Percentiles rank a stretch among this genome's conserved stretches.
phyloP scores from a whole-genome alignment of 2,329 filamentous ascomycete species.

The Cucurbitaria berberidis region DNA sequence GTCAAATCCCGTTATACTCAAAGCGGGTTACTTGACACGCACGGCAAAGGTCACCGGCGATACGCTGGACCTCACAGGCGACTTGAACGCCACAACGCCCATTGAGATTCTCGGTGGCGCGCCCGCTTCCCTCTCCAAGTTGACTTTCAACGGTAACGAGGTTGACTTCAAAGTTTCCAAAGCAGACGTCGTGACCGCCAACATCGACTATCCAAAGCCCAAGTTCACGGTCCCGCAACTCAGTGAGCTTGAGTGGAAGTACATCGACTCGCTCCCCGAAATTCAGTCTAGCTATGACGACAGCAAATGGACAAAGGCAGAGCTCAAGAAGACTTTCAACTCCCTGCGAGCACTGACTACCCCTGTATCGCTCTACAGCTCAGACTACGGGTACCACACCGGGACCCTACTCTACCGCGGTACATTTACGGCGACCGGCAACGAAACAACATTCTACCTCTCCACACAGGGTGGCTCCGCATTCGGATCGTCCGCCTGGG shows the following conservation, averaged over 20 bases:
- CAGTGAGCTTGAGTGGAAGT: constrained; percentile 68
- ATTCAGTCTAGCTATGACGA: constrained; percentile 70
- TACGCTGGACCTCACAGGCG: constrained; percentile 69
- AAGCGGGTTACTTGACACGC: constrained; percentile 69
- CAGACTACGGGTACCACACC: constrained; percentile 76
- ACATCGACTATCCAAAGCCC: constrained; percentile 59
- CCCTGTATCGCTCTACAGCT: constrained; percentile 67
- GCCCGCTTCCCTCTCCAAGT: constrained; percentile 56
- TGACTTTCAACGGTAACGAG: constrained; percentile 66
- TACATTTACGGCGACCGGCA: constrained; percentile 68
- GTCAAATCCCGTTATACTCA: constrained; percentile 60
- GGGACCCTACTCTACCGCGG: constrained; percentile 74
- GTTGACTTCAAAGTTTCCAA: constrained; percentile 50
- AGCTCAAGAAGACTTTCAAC: constrained; percentile 67
- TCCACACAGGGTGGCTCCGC: constrained; percentile 70
- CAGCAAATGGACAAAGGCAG: constrained; percentile 67
- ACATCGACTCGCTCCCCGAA: constrained; percentile 74
- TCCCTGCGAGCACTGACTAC: constrained; percentile 63
- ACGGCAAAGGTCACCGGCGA: constrained; percentile 62
- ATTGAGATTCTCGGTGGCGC: constrained; percentile 72
- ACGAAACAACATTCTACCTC: constrained; percentile 63
- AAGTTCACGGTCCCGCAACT: constrained; percentile 64
- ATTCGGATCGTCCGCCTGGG: constrained; percentile 71
- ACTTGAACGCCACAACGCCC: constrained; percentile 72
- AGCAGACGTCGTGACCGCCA: constrained; percentile 58